These are phyloP conservation scores for Neckera pumila DNA, from an alignment of 225 moss, liverwort and hornwort genomes.

Conservation along the genomic window DNA sequence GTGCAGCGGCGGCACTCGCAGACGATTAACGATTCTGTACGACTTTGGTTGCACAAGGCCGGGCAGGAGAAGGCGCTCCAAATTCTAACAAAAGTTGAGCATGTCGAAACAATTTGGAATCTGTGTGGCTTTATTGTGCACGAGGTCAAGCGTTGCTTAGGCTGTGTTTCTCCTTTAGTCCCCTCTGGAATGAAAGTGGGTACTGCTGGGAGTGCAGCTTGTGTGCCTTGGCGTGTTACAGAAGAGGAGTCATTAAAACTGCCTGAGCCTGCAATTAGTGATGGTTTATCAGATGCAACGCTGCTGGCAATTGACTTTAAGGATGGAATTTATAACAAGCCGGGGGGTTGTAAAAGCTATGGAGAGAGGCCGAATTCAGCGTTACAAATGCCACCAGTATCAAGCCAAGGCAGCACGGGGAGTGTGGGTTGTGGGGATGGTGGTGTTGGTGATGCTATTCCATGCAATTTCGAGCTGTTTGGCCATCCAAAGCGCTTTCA, in stretches of 20 bases:
- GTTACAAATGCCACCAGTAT: background rate
- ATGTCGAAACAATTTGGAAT: background rate
- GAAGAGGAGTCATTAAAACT: background rate
- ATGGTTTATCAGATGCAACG: background rate
- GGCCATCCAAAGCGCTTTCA: background rate
- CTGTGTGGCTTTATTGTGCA: background rate
- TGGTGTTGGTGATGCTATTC: background rate
- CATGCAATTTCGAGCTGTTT: background rate
- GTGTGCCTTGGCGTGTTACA: background rate
- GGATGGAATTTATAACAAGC: background rate
- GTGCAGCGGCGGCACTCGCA: slow-evolving; percentile 12
- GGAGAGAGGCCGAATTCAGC: background rate
- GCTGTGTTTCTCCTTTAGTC: background rate
- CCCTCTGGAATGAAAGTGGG: background rate
- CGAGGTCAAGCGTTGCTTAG: background rate
- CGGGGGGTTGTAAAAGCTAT: background rate
- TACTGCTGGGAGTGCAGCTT: background rate
- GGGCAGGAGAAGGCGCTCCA: background rate
- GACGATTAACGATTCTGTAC: background rate
- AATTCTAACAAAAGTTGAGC: background rate
- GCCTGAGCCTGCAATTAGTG: background rate
- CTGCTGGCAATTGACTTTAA: background rate
- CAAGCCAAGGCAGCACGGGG: slow-evolving; percentile 21
- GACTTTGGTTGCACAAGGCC: background rate
- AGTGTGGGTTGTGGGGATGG: background rate